phyloP scores from a whole-genome alignment of 345 rosid species.

The Citrus mangshanensis region DNA sequence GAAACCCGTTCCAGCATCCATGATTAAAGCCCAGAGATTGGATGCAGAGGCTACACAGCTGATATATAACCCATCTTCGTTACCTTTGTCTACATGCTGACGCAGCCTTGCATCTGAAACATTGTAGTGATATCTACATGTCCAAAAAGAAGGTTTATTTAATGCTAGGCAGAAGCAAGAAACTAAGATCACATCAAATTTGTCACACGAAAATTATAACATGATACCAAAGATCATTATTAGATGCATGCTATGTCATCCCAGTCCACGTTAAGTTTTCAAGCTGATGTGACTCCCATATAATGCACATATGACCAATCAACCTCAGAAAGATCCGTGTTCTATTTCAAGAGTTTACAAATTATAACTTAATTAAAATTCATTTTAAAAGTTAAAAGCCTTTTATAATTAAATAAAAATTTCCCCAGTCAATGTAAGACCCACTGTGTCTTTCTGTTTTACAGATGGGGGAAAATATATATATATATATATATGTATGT shows the following conservation, averaged over 20 bases:
- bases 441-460: neutral
- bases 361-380: neutral
- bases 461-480: neutral
- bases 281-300: neutral
- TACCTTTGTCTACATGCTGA: slow-evolving; percentile 91
- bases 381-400: neutral
- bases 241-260: neutral
- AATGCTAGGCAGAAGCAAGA: slow-evolving; percentile 3
- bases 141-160: slow-evolving; percentile 13
- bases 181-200: neutral
- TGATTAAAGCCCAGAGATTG: slow-evolving; percentile 94
- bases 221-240: neutral
- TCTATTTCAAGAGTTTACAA: neutral
- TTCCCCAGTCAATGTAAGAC: neutral
- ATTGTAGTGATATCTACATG: slow-evolving; percentile 87
- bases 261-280: neutral
- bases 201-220: neutral
- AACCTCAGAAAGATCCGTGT: neutral
- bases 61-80: slow-evolving; percentile 81
- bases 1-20: slow-evolving; percentile 99
- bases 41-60: slow-evolving; percentile 88
- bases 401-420: neutral
- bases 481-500: neutral
- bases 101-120: slow-evolving; percentile 74
- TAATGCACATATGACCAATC: neutral